Conservation (phyloP, 192 early-diverging fungal species). For the Backusella tarrabulga region DNA sequence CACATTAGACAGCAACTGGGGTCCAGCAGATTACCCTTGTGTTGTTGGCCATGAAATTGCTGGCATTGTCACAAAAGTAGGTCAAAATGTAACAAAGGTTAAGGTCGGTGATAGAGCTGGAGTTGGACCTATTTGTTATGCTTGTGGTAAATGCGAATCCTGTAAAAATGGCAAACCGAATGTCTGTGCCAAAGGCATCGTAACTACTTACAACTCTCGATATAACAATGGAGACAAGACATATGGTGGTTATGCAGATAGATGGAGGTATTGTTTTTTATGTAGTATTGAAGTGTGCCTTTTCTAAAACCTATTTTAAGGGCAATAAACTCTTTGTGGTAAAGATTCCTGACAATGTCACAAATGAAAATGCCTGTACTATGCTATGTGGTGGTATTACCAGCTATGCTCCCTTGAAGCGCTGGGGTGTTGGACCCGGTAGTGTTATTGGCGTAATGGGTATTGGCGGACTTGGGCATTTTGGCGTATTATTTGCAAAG, state of each 20-base stretch:
- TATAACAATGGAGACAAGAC: conserved; percentile 43
- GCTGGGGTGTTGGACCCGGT: conserved; percentile 33
- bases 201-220: conserved; percentile 46
- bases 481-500: conserved; percentile 53
- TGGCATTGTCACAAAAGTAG: conserved; percentile 42
- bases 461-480: conserved; percentile 57
- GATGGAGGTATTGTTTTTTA: conserved; percentile 10
- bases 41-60: conserved; percentile 58
- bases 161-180: conserved; percentile 41
- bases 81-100: conserved; percentile 32
- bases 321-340: conserved; percentile 55
- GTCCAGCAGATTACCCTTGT: conserved; percentile 35
- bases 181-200: conserved; percentile 43
- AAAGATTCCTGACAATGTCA: conserved; percentile 54
- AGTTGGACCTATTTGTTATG: conserved; percentile 62
- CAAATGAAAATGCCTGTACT: conserved; percentile 56
- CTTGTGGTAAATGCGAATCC: conserved; percentile 48
- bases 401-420: conserved; percentile 49
- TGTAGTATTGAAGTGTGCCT: too few species aligned
- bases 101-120: conserved; percentile 54
- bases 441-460: conserved; percentile 12
- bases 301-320: not conserved
- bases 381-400: conserved; percentile 80
- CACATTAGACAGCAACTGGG: conserved; percentile 36
- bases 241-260: conserved; percentile 49